These are phyloP conservation scores for Pezicula radicicola DNA, from an alignment of 2,329 filamentous ascomycete genomes.

Conservation along the genomic window DNA sequence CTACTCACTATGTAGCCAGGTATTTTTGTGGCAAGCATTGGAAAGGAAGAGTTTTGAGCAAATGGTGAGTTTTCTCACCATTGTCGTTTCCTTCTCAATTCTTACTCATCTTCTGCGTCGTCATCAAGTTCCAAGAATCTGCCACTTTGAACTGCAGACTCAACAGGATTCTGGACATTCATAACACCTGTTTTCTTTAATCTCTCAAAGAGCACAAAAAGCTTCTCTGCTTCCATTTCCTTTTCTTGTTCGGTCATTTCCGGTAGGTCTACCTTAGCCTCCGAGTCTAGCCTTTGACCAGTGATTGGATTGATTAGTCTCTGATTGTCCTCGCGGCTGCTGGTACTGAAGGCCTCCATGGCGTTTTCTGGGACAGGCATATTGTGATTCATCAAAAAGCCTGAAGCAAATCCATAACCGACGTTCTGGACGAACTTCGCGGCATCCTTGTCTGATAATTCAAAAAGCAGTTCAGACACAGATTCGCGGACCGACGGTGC, in stretches of 20 bases:
- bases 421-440: slow-evolving; percentile 84
- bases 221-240: slow-evolving; percentile 61
- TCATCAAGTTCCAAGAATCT: slow-evolving; percentile 27
- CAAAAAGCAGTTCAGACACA: slow-evolving; percentile 79
- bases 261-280: slow-evolving; percentile 42
- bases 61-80: background rate
- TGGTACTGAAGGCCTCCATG: slow-evolving; percentile 47
- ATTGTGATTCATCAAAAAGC: slow-evolving; percentile 83
- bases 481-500: slow-evolving; percentile 70
- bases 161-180: slow-evolving; percentile 25
- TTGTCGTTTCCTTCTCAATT: slow-evolving; percentile 10
- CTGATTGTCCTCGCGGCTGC: slow-evolving; percentile 19
- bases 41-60: no score
- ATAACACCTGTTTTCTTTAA: slow-evolving; percentile 28
- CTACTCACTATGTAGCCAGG: no score
- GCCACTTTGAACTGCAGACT: slow-evolving; percentile 21
- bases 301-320: slow-evolving; percentile 26
- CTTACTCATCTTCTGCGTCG: slow-evolving; percentile 21
- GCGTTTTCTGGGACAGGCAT: slow-evolving; percentile 71
- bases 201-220: slow-evolving; percentile 30
- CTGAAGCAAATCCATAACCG: slow-evolving; percentile 90
- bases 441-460: slow-evolving; percentile 79
- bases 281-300: slow-evolving; percentile 25
- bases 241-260: slow-evolving; percentile 92
- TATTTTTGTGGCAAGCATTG: no score